These are phyloP conservation scores for Starmera pachycereana DNA, from an alignment of 805 yeast species.

Conservation along the genomic window DNA sequence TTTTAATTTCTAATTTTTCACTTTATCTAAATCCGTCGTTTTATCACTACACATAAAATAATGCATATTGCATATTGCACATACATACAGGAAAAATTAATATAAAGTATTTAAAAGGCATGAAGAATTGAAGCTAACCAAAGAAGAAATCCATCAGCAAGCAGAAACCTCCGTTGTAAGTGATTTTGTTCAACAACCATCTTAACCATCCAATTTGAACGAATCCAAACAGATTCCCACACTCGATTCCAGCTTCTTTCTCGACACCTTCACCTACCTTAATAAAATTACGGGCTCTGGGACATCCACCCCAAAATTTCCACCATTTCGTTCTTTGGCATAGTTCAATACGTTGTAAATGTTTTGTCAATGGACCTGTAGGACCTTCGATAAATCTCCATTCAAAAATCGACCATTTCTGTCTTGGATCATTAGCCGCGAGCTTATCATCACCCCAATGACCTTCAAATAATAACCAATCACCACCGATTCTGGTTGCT, in stretches of 20 bases:
- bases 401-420: conserved; percentile 79
- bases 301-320: conserved; percentile 80
- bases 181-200: conserved; percentile 33
- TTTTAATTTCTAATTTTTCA: no score
- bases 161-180: conserved; percentile 58
- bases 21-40: no score
- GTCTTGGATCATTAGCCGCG: conserved; percentile 61
- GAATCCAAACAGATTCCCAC: conserved; percentile 54
- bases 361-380: conserved; percentile 76
- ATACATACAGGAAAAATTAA: no score
- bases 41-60: background rate
- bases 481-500: conserved; percentile 13
- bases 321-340: conserved; percentile 91
- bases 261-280: conserved; percentile 86
- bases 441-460: conserved; percentile 87
- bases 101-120: no score
- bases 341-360: conserved; percentile 54
- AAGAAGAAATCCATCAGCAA: conserved; percentile 38
- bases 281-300: conserved; percentile 51
- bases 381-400: conserved; percentile 93
- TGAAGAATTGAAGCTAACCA: no score
- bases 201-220: conserved; percentile 44
- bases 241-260: conserved; percentile 68
- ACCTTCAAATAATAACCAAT: conserved; percentile 76
- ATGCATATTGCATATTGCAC: no score